Evolutionary conservation across 1,139 yeast species (phyloP), one percentile per base, ranked within the genome.

Genomic region (Geotrichum bryndzae): DNA sequence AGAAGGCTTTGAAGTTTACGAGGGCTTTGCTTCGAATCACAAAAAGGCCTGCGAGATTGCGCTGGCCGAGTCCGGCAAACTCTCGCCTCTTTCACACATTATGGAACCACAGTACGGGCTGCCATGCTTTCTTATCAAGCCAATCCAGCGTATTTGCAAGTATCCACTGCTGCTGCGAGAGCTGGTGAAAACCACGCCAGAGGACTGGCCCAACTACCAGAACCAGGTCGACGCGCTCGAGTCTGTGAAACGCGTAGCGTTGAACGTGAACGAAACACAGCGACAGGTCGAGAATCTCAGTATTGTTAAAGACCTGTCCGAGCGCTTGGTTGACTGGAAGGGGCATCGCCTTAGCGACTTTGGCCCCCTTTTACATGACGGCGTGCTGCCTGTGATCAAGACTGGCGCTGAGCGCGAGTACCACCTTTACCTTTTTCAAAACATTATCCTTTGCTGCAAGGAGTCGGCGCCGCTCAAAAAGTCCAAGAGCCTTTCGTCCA

Each of bases 101-200:
- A 83, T 92, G 63, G 96, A 87, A 66, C 95, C 96, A 29, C 88
- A 90, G 48, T 87, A 91, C 72, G 99, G 92, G 74, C 79, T 94
- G 60, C 98, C 90, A 70, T 87, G 95, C 60, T 89, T 89, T 73
- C 80, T 94, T 56, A 83, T 94, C 68, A 94, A 92, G 73, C 99
- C 99, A 0, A 90, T 94, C 51, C 99, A 94, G 77, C 83, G 99
- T 68, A 81, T 94, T 35, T 90, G 97, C 79, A 90, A 92, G 74
- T 94, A 94, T 73, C 99, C 99, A 1, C 77, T 94, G 58, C 78
- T 94, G 56, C 76, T 94, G 63, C 84, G 84, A 66, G 96, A 90
- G 70, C 79, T 94, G 63, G 74, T 89, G 56, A 91, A 91, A 71
- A 73, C 79, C 56, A 83, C 92, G 1, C 84, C 84, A 53, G 71